phyloP scores from a whole-genome alignment of 176 grass and related monocot species.

The Zizania latifolia region DNA sequence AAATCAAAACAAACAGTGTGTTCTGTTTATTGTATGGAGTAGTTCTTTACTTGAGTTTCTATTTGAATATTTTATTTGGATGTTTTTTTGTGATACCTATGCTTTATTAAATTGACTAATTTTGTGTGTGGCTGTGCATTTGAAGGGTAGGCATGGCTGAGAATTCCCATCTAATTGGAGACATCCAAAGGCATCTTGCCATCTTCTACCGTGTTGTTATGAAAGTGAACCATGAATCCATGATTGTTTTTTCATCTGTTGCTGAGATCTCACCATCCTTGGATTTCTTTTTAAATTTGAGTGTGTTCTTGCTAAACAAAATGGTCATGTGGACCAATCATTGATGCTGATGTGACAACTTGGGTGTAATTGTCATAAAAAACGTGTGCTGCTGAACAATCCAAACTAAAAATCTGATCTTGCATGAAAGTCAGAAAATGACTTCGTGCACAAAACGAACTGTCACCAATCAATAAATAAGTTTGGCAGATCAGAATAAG shows the following conservation, averaged over 20 bases:
- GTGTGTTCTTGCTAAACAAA: not conserved
- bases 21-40: too few species aligned
- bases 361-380: not conserved
- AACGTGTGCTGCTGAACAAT: not conserved
- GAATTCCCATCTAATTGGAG: not conserved
- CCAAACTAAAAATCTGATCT: not conserved
- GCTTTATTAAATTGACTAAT: not conserved
- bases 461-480: not conserved
- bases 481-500: not conserved
- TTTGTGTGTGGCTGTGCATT: not conserved
- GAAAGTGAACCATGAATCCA: not conserved
- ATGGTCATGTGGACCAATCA: not conserved
- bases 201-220: too few species aligned
- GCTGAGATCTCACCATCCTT: not conserved
- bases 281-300: not conserved
- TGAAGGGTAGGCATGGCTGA: not conserved
- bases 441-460: not conserved
- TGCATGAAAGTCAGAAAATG: not conserved
- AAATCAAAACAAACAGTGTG: too few species aligned
- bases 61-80: too few species aligned
- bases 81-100: not conserved
- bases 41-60: too few species aligned
- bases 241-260: not conserved
- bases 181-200: too few species aligned
- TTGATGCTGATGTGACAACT: not conserved